Evolutionary conservation across 2,329 filamentous ascomycete species (phyloP), one percentile per base, ranked within the genome.

Genomic region (Metarhizium rileyi): DNA sequence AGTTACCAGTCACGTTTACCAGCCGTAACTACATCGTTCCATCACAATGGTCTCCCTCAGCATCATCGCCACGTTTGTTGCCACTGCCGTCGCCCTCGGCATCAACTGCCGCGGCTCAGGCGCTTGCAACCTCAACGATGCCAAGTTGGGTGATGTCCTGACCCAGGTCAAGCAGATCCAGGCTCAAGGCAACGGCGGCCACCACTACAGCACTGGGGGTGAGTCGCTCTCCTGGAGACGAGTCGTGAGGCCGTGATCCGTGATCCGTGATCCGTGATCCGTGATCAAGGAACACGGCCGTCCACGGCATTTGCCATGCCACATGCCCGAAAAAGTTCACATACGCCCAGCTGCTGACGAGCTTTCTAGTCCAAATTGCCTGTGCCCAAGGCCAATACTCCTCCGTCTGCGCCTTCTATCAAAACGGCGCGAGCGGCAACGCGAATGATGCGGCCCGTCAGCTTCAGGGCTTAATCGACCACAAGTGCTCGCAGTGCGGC

Each of bases 71-170:
- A 46, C 50, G 8, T 40, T 55, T 26, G 33, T 51, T 25, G 35
- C 48, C 28, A 44, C 28, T n/a, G 51, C 44, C 28, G 43, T 51
- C 5, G 52, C 54, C 1, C 49, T 52, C 3, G 56, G 54, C 46
- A 55, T 52, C 33, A 54, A 56, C 47, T 57, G 56, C 50, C 45
- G 53, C 30, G 54, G 50, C 35, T 56, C 56, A 4, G 56, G 50
- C 18, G 46, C 16, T 14, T 57, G 55, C 48, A 44, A 18, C 2
- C 33, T 53, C 35, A 55, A 53, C 40, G 16, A 52, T 12, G 53
- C 54, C 12, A 48, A 44, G 14, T 16, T 54, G 38, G 45, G 25
- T 5, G 47, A 50, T 16, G 49, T 55, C 25, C 20, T 51, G 33
- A 53, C 43, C 5, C 52, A 53, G 33, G 41, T 55, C 10, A 46